phyloP scores from a whole-genome alignment of 441 rosid species.

The Adansonia rubrostipa region DNA sequence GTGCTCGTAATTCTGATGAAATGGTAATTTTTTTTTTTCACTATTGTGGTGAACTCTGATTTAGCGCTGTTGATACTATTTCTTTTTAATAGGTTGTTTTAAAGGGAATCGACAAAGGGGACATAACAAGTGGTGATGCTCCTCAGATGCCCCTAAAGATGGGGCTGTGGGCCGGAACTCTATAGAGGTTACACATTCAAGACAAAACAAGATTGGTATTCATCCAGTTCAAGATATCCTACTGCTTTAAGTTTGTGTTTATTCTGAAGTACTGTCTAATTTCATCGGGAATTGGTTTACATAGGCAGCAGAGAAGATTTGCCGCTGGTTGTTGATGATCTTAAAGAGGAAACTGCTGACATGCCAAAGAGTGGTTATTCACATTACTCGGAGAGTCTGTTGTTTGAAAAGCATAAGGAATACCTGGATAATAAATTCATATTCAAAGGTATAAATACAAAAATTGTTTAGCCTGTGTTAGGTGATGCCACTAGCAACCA shows the following conservation, averaged over 20 bases:
- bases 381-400: slow-evolving; percentile 36
- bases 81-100: slow-evolving; percentile 57
- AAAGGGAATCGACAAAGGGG: slow-evolving; percentile 89
- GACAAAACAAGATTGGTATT: slow-evolving; percentile 74
- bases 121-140: slow-evolving; percentile 80
- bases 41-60: slow-evolving; percentile 25
- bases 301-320: slow-evolving; percentile 82
- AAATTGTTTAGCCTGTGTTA: slow-evolving; percentile 19
- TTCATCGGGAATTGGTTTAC: slow-evolving; percentile 39
- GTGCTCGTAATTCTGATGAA: slow-evolving; percentile 75
- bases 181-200: slow-evolving; percentile 56
- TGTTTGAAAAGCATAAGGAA: slow-evolving; percentile 43
- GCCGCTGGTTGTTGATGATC: slow-evolving; percentile 48
- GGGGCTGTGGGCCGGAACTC: slow-evolving; percentile 62
- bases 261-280: slow-evolving; percentile 21
- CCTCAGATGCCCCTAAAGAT: slow-evolving; percentile 82
- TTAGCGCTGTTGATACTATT: slow-evolving; percentile 32
- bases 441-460: slow-evolving; percentile 55
- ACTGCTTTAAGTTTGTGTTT: slow-evolving; percentile 25
- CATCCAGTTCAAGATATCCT: slow-evolving; percentile 25
- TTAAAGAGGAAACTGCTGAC: slow-evolving; percentile 55
- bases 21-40: slow-evolving; percentile 49
- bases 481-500: background rate
- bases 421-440: slow-evolving; percentile 37
- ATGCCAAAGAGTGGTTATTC: slow-evolving; percentile 41